phyloP scores from a whole-genome alignment of 768 basidiomycete genomes.

The Fomitopsis serialis region DNA sequence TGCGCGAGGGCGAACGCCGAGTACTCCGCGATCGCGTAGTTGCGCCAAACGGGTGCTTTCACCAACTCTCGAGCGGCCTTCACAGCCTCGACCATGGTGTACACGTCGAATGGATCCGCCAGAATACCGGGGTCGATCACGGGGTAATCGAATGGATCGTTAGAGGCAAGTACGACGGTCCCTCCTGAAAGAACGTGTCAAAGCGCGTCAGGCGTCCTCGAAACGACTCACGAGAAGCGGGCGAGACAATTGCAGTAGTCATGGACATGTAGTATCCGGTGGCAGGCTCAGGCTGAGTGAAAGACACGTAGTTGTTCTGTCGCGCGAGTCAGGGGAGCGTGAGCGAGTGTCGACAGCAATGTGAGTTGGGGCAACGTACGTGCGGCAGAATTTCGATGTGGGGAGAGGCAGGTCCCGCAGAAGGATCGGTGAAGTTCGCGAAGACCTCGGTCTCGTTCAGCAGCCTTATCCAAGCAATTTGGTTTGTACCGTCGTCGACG shows the following conservation, averaged over 20 bases:
- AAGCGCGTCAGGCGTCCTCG: neutral
- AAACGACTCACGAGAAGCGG: constrained; percentile 17
- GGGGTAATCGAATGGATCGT: constrained; percentile 20
- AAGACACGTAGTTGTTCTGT: constrained; percentile 5
- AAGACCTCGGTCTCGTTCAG: constrained; percentile 1
- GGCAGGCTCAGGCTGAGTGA: constrained; percentile 4
- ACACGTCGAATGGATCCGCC: constrained; percentile 20
- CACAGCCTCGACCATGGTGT: constrained; percentile 18
- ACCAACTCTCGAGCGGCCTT: constrained; percentile 4
- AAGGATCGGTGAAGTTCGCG: constrained; percentile 4
- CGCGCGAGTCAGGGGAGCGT: neutral
- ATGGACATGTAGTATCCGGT: constrained; percentile 17
- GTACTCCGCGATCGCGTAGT: constrained; percentile 2
- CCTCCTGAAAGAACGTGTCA: constrained; percentile 14
- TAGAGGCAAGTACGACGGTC: constrained; percentile 18
- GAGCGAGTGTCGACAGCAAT: neutral
- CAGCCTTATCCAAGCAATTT: constrained; percentile 8
- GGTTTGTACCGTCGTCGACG: constrained; percentile 1
- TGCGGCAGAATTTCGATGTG: constrained; percentile 8
- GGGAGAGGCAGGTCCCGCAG: constrained; percentile 9
- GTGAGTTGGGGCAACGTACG: neutral
- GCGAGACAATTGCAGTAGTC: constrained; percentile 10
- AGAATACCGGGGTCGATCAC: constrained; percentile 24
- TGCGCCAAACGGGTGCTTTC: constrained; percentile 8
- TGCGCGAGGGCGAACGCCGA: neutral